Percentiles rank a stretch among this genome's conserved stretches.
Evolutionary conservation across 73 alveolate genomes (phyloP).

Genomic region (Blepharisma stoltei): DNA sequence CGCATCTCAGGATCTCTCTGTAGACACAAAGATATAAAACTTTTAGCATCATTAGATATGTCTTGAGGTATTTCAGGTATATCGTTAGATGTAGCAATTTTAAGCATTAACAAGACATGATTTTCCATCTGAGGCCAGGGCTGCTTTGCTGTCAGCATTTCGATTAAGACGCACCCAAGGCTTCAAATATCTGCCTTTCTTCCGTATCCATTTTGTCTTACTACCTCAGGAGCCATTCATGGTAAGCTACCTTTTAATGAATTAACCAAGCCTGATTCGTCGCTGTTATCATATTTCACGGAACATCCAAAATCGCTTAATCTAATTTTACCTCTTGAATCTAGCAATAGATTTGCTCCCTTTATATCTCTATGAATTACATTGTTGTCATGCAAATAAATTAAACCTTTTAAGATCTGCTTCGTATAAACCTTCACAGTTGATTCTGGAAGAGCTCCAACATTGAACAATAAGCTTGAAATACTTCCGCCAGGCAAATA

Average conservation of each 20-base stretch:
- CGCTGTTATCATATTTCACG: conserved; percentile 41
- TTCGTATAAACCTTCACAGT: conserved; percentile 58
- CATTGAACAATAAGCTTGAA: conserved; percentile 49
- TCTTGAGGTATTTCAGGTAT: conserved; percentile 18
- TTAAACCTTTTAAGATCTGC: conserved; percentile 76
- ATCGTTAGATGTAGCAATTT: conserved; percentile 11
- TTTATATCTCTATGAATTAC: conserved; percentile 91
- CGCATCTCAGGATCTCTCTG: conserved; percentile 36
- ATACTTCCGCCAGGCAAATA: conserved; percentile 76
- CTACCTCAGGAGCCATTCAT: conserved; percentile 96
- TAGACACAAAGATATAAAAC: conserved; percentile 33
- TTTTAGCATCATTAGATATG: conserved; percentile 31
- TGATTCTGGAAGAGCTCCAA: conserved; percentile 63
- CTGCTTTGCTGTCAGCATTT: conserved; percentile 51
- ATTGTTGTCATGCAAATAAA: conserved; percentile 77
- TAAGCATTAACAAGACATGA: conserved; percentile 9
- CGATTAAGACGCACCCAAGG: conserved; percentile 59
- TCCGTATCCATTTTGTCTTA: conserved; percentile 57
- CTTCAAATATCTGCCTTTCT: conserved; percentile 64
- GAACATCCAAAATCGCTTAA: conserved; percentile 81
- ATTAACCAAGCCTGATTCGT: conserved; percentile 29
- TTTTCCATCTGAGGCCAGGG: conserved; percentile 61
- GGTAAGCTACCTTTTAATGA: conserved; percentile 69
- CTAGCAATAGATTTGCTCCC: conserved; percentile 87
- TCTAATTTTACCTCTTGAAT: conserved; percentile 54